These are phyloP conservation scores for Zizania palustris DNA, from an alignment of 202 grass and related monocot genomes.

Conservation along the genomic window DNA sequence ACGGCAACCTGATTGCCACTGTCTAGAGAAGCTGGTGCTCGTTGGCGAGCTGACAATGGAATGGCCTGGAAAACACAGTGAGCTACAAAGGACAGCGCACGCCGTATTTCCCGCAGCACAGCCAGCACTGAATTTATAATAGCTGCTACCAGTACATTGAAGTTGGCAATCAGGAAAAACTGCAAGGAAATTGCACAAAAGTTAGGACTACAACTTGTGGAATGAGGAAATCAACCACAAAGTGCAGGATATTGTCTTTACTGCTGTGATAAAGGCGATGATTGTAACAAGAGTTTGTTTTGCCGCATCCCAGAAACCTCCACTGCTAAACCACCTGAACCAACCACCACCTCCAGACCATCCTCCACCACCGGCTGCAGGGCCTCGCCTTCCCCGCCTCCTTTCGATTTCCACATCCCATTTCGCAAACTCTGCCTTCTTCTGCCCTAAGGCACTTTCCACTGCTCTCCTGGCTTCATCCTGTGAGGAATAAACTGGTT, in stretches of 20 bases:
- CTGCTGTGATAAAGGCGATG: constrained; percentile 60
- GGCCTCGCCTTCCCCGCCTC: constrained; percentile 30
- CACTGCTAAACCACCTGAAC: constrained; percentile 67
- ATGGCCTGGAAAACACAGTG: constrained; percentile 24
- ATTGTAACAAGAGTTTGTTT: constrained; percentile 65
- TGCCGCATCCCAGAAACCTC: constrained; percentile 70
- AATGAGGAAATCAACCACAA: not conserved
- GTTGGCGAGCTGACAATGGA: constrained; percentile 13
- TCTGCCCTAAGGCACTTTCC: constrained; percentile 55
- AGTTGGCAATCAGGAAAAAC: constrained; percentile 82
- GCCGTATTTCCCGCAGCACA: constrained; percentile 55
- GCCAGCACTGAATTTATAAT: constrained; percentile 62
- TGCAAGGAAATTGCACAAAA: constrained; percentile 37
- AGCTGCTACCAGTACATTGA: constrained; percentile 52
- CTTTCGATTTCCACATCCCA: constrained; percentile 50
- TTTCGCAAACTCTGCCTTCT: constrained; percentile 48
- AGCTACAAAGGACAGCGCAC: constrained; percentile 38
- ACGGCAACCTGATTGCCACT: constrained; percentile 30
- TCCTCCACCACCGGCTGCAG: constrained; percentile 51
- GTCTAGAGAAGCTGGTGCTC: constrained; percentile 34
- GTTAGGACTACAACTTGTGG: not conserved
- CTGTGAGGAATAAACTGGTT: constrained; percentile 10
- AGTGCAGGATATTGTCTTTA: constrained; percentile 31
- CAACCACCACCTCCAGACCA: constrained; percentile 66
- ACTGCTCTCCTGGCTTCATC: constrained; percentile 60